Evolutionary conservation across 2,329 filamentous ascomycete genomes (phyloP).

Genomic region (Diplodia sapinea): DNA sequence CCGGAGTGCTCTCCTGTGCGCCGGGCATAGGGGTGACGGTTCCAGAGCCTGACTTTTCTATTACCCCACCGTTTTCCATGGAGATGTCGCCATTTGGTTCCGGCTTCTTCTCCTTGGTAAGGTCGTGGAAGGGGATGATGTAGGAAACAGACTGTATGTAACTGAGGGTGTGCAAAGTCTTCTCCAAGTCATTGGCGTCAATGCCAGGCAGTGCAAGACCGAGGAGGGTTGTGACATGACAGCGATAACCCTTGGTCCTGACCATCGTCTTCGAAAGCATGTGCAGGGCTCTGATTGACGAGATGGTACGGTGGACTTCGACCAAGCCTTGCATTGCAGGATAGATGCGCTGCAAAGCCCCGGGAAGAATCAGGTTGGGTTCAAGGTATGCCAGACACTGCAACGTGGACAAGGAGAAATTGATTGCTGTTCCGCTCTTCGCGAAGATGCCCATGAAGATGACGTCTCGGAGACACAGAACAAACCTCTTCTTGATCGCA

Average conservation of each 20-base stretch:
- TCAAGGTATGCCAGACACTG: conserved; percentile 91
- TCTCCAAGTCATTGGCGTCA: conserved; percentile 95
- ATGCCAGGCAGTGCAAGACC: conserved; percentile 92
- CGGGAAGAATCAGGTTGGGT: conserved; percentile 87
- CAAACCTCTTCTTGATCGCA: conserved; percentile 85
- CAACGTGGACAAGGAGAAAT: conserved; percentile 87
- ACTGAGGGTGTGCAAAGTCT: conserved; percentile 91
- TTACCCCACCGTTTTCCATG: conserved; percentile 19
- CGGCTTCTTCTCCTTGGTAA: conserved; percentile 64
- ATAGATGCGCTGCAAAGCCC: conserved; percentile 93
- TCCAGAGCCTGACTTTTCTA: conserved; percentile 33
- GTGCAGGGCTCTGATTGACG: conserved; percentile 88
- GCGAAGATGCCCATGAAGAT: conserved; percentile 98
- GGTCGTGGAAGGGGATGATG: conserved; percentile 88
- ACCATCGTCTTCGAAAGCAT: conserved; percentile 91
- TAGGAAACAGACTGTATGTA: conserved; percentile 97
- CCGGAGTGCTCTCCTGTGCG: conserved; percentile 50
- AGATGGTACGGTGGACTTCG: conserved; percentile 94
- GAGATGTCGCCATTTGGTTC: conserved; percentile 1
- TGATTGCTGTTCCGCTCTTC: conserved; percentile 90
- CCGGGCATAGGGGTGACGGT: conserved; percentile 40
- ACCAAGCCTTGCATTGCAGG: conserved; percentile 95
- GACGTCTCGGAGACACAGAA: conserved; percentile 85
- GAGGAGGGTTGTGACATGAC: conserved; percentile 92
- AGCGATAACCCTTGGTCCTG: conserved; percentile 92